Evolutionary conservation across 73 alveolate genomes (phyloP).

Genomic region (Urostyla sp.): DNA sequence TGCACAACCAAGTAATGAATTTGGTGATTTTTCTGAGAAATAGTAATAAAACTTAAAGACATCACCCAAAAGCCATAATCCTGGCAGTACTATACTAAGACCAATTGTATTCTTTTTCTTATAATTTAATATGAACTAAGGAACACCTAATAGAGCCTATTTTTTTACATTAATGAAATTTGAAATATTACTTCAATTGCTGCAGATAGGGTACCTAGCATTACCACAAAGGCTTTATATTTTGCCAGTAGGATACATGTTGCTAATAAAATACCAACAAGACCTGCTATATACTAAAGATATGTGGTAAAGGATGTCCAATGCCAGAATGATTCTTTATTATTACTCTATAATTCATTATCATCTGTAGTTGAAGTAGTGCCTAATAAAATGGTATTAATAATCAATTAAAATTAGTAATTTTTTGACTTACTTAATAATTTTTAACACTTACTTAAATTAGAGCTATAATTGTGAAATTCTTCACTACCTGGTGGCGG

Average conservation of each 20-base stretch:
- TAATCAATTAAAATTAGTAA: not conserved
- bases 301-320: constrained; percentile 18
- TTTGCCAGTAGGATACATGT: not conserved
- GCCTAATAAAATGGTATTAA: not conserved
- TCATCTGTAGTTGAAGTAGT: not conserved
- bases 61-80: constrained; percentile 47
- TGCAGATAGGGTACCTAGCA: not conserved
- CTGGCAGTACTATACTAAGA: not conserved
- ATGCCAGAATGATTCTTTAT: constrained; percentile 28
- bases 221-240: not conserved
- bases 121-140: constrained; percentile 25
- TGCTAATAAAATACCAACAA: not conserved
- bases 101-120: constrained; percentile 22
- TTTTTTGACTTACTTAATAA: not conserved
- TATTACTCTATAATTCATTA: not conserved
- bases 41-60: constrained; percentile 34
- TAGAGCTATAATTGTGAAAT: no score
- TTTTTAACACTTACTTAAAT: no score
- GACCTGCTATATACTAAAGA: not conserved
- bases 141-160: constrained; percentile 47
- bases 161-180: no score
- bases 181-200: no score
- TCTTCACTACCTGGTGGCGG: not conserved
- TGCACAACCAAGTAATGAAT: constrained; percentile 10
- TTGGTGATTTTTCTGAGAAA: not conserved